These are phyloP conservation scores for Draba incana DNA, from an alignment of 345 rosid genomes.

Conservation along the genomic window DNA sequence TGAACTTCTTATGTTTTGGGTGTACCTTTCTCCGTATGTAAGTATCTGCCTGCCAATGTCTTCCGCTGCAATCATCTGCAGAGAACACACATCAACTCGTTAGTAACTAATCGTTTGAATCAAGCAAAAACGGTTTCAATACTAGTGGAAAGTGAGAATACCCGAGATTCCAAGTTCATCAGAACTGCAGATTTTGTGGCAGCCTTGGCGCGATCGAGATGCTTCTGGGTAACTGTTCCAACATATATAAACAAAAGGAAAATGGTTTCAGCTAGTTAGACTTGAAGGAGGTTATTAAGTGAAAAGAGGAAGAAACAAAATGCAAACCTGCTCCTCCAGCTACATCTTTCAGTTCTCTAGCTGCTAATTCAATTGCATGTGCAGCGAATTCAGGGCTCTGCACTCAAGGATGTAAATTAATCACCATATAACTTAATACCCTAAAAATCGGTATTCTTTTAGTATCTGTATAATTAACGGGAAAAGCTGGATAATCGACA, in stretches of 20 bases:
- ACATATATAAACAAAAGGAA: conserved; percentile 4
- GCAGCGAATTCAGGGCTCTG: conserved; percentile 63
- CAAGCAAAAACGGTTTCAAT: neutral
- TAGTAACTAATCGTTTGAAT: conserved; percentile 17
- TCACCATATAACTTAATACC: conserved; percentile 8
- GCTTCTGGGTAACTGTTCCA: conserved; percentile 48
- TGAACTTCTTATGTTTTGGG: too few relatives aligned
- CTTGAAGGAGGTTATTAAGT: neutral
- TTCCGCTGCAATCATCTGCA: conserved; percentile 62
- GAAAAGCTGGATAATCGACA: too few relatives aligned
- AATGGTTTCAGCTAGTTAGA: conserved; percentile 2
- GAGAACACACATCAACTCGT: neutral
- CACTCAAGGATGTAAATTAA: conserved; percentile 3
- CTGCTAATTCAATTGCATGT: conserved; percentile 61
- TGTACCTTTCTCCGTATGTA: conserved; percentile 76
- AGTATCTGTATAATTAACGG: conserved; percentile 2
- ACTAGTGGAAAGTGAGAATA: conserved; percentile 33
- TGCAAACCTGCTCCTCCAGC: conserved; percentile 63
- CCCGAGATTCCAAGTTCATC: conserved; percentile 79
- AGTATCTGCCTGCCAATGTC: conserved; percentile 77
- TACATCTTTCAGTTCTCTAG: conserved; percentile 53
- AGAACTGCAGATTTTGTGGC: conserved; percentile 76
- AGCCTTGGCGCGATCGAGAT: conserved; percentile 65
- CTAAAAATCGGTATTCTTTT: neutral
- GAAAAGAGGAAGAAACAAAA: neutral